These are phyloP conservation scores for Crithidia fasciculata DNA, from an alignment of 208 protist genomes.

Conservation along the genomic window DNA sequence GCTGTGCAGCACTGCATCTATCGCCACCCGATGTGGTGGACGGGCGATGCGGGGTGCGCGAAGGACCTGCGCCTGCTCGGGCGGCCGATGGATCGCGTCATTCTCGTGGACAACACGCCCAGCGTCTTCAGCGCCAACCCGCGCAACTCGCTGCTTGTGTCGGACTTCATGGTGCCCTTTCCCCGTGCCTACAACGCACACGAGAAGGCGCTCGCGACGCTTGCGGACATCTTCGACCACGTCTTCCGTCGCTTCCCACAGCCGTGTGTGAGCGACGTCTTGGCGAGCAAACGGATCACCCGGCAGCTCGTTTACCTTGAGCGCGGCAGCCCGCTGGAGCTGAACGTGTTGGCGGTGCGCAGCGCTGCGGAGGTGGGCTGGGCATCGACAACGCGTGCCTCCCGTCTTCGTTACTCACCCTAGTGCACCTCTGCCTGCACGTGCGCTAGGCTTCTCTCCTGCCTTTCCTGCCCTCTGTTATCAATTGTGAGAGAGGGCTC, in stretches of 20 bases:
- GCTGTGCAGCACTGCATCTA: constrained; percentile 76
- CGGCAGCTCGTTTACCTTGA: constrained; percentile 33
- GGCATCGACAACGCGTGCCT: background rate
- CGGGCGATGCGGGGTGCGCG: constrained; percentile 63
- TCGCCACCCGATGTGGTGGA: constrained; percentile 75
- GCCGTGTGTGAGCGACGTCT: constrained; percentile 30
- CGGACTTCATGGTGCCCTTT: constrained; percentile 63
- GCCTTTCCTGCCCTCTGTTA: background rate
- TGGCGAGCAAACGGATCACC: constrained; percentile 41
- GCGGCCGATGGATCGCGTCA: constrained; percentile 70
- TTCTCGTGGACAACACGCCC: constrained; percentile 88
- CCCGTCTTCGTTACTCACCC: background rate
- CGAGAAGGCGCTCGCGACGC: constrained; percentile 36
- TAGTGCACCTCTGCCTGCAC: background rate
- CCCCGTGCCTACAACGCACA: constrained; percentile 26
- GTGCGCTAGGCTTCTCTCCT: background rate
- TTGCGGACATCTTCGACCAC: constrained; percentile 53
- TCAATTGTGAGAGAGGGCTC: background rate
- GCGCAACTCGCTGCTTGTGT: constrained; percentile 69
- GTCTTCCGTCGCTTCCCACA: constrained; percentile 30
- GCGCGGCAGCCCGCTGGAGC: constrained; percentile 14
- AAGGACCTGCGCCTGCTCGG: constrained; percentile 88
- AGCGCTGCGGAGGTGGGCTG: background rate
- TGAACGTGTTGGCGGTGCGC: constrained; percentile 31
- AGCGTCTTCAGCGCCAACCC: constrained; percentile 83